A percentile compares a stretch with the other conserved stretches of the same genome.
phyloP scores from a whole-genome alignment of 148 eudicot genomes.

The Rhododendron mucronatum region DNA sequence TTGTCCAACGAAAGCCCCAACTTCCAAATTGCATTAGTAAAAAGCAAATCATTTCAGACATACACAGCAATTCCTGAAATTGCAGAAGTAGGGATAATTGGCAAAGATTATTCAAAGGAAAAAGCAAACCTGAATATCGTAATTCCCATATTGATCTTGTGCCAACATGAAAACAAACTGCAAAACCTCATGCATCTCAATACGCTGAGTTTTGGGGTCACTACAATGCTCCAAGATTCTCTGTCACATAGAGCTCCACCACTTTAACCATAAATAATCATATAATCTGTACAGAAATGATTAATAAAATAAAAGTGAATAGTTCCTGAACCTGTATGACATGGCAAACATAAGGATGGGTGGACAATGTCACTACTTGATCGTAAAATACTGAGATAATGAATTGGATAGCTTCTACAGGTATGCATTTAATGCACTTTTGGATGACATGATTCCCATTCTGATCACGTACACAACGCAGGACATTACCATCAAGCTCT shows the following conservation, averaged over 20 bases:
- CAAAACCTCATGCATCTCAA: slow-evolving; percentile 83
- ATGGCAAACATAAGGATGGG: slow-evolving; percentile 96
- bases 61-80: background rate
- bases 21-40: background rate
- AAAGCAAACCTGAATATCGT: slow-evolving; percentile 67
- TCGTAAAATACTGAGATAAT: slow-evolving; percentile 73
- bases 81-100: background rate
- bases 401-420: slow-evolving; percentile 65
- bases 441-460: slow-evolving; percentile 93
- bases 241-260: slow-evolving; percentile 36
- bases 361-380: slow-evolving; percentile 74
- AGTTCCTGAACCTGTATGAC: slow-evolving; percentile 57
- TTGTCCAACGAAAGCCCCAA: background rate
- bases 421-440: slow-evolving; percentile 88
- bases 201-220: slow-evolving; percentile 54
- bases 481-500: slow-evolving; percentile 80
- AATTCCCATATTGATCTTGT: slow-evolving; percentile 83
- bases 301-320: background rate
- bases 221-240: slow-evolving; percentile 87
- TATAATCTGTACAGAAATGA: background rate
- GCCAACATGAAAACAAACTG: slow-evolving; percentile 67
- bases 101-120: background rate
- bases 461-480: slow-evolving; percentile 91
- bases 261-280: background rate
- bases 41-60: background rate